A percentile compares a stretch with the other conserved stretches of the same genome.
Evolutionary conservation across 306 rosid species (phyloP).

Genomic region (Malus orientalis): DNA sequence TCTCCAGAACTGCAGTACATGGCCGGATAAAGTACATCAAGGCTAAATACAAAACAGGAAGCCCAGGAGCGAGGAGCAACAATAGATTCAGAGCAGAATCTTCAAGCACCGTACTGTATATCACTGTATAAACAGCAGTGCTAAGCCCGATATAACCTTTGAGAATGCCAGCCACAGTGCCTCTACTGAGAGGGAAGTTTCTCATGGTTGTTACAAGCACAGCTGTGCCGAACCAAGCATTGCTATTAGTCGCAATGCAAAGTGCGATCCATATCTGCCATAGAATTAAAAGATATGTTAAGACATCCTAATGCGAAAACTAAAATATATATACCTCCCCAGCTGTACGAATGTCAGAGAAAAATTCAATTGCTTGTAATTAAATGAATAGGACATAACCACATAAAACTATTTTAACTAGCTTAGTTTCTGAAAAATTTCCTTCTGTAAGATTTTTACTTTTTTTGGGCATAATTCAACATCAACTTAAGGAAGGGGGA

Average conservation of each 20-base stretch:
- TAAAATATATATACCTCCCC: background rate
- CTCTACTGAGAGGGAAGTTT: conserved; percentile 84
- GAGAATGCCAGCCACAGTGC: conserved; percentile 78
- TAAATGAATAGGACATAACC: background rate
- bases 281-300: conserved; percentile 2
- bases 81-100: conserved; percentile 49
- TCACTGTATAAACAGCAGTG: conserved; percentile 67
- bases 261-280: conserved; percentile 68
- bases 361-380: background rate
- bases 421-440: too few relatives aligned
- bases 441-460: too few relatives aligned
- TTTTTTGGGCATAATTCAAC: too few relatives aligned
- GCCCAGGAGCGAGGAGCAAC: conserved; percentile 54
- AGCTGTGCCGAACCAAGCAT: conserved; percentile 74
- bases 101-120: conserved; percentile 43
- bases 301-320: conserved; percentile 2
- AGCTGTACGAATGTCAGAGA: background rate
- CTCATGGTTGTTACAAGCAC: conserved; percentile 91
- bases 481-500: too few relatives aligned
- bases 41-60: conserved; percentile 48
- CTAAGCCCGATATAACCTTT: conserved; percentile 82
- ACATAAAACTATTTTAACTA: too few relatives aligned
- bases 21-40: conserved; percentile 69
- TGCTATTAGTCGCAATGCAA: conserved; percentile 52
- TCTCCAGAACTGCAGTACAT: conserved; percentile 74